Evolutionary conservation across 2,329 filamentous ascomycete species (phyloP).

Genomic region (Tympanopsis confertula): DNA sequence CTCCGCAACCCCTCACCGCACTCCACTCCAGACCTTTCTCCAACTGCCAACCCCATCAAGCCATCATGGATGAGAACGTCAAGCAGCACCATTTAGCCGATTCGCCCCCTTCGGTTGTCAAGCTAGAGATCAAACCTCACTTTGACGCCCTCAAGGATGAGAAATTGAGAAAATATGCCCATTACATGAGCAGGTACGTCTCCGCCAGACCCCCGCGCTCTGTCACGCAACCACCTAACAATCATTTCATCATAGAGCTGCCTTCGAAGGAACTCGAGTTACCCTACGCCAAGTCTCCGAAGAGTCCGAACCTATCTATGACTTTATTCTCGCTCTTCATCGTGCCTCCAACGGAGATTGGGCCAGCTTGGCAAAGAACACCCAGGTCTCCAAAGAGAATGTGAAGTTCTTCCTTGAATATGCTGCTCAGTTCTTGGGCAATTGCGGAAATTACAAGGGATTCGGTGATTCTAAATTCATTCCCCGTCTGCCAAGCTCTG

Average conservation of each 20-base stretch:
- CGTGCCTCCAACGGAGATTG: conserved; percentile 58
- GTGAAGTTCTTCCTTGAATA: conserved; percentile 65
- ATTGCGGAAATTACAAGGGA: conserved; percentile 76
- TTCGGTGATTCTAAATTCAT: conserved; percentile 80
- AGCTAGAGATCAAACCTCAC: not conserved
- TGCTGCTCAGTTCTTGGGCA: conserved; percentile 67
- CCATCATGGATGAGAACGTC: not conserved
- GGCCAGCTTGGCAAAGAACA: conserved; percentile 52
- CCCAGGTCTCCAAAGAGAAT: conserved; percentile 51
- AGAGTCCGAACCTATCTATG: conserved; percentile 70
- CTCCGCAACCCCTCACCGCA: too few species aligned
- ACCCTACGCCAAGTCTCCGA: conserved; percentile 73
- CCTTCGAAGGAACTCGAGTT: conserved; percentile 66
- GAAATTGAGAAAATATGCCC: conserved; percentile 1
- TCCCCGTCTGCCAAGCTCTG: conserved; percentile 54
- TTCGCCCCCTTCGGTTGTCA: not conserved
- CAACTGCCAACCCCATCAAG: too few species aligned
- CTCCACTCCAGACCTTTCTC: too few species aligned
- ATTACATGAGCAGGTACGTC: conserved; percentile 1
- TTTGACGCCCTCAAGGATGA: not conserved
- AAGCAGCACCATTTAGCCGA: conserved; percentile 1
- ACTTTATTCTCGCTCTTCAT: conserved; percentile 67
- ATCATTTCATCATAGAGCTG: conserved; percentile 38
- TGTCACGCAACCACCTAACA: too few species aligned
- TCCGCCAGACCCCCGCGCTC: too few species aligned